Base-by-base conservation (phyloP, 768 basidiomycete genomes). In the Lepiota subincarnata region DNA sequence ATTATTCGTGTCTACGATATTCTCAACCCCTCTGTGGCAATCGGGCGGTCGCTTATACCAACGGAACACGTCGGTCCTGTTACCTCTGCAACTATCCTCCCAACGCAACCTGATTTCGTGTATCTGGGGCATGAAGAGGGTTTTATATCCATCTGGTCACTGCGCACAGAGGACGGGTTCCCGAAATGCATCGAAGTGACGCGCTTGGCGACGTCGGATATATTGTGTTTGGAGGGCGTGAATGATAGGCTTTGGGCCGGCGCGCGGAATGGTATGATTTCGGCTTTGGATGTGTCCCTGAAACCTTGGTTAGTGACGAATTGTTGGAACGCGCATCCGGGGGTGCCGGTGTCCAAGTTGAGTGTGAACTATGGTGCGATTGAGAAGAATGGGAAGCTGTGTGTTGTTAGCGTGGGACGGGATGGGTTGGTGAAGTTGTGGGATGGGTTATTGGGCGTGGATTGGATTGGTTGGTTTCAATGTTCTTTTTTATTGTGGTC, bases 101-200 rank as follows among this genome's bases (percentile, higher is more conserved):
- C 89, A 0, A 79, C 83, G 1, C 73, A 81, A 16, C 84, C 85
- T 0, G 74, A 79, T 1, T 68, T 74, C 24, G 87, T 91, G 36
- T 97, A 86, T 61, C 73, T 99, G 31, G 93, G 89, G 0, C 96
- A 99, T 61, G 95, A 98, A 67, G 93, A 89, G 38, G 96, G 96
- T 0, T 85, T 78, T 62, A 76, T 98, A 57, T 87, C 86, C 1
- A 73, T 95, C n/a, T 99, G 97, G 94, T 60, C 70, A 19, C 57
- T 81, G 8, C 72, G 73, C 1, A 75, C 77, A 0, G 71, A 69
- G 1, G 84, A 82, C 55, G 82, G 80, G 37, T 71, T 76, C 40
- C 87, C 88, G 0, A 65, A 64, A 6, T 96, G 90, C 63, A 62
- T 81, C 12, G 87, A 89, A 57, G 86, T 89, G 20, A 73, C 92